Conservation (phyloP, 2,329 filamentous ascomycete species). For the Ceratocystis destructans region DNA sequence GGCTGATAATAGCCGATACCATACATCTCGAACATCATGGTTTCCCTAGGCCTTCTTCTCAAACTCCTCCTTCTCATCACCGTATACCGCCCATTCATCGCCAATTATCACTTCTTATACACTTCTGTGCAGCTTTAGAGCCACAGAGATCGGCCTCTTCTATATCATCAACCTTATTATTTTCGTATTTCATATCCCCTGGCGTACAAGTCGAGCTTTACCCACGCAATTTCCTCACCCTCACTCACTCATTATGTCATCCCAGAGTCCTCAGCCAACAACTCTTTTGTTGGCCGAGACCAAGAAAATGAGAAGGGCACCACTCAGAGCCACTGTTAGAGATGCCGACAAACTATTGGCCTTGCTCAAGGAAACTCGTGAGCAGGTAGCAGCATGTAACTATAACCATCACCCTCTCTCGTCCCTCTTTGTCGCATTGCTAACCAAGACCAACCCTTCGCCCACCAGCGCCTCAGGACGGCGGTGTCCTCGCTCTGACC, state of each 20-base stretch:
- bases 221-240: not conserved
- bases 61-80: not conserved
- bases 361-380: slow-evolving; percentile 57
- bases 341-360: slow-evolving; percentile 78
- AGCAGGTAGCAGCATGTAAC: slow-evolving; percentile 57
- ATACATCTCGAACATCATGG: not conserved
- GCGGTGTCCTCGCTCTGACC: slow-evolving; percentile 59
- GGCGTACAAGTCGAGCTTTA: not conserved
- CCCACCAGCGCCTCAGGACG: slow-evolving; percentile 46
- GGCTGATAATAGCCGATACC: not conserved
- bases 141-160: not conserved
- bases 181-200: too few species aligned
- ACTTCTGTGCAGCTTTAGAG: not conserved
- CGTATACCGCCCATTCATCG: not conserved
- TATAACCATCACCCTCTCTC: slow-evolving; percentile 6
- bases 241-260: slow-evolving; percentile 3
- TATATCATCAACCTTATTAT: too few species aligned
- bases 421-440: slow-evolving; percentile 17
- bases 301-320: slow-evolving; percentile 53
- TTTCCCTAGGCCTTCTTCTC: not conserved
- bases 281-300: slow-evolving; percentile 56
- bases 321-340: slow-evolving; percentile 54
- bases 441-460: not conserved
- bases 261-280: slow-evolving; percentile 31
- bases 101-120: not conserved